A percentile compares a stretch with the other conserved stretches of the same genome.
These are phyloP conservation scores for Exophiala bonariae DNA, from an alignment of 2,329 filamentous ascomycete species.

Conservation along the genomic window DNA sequence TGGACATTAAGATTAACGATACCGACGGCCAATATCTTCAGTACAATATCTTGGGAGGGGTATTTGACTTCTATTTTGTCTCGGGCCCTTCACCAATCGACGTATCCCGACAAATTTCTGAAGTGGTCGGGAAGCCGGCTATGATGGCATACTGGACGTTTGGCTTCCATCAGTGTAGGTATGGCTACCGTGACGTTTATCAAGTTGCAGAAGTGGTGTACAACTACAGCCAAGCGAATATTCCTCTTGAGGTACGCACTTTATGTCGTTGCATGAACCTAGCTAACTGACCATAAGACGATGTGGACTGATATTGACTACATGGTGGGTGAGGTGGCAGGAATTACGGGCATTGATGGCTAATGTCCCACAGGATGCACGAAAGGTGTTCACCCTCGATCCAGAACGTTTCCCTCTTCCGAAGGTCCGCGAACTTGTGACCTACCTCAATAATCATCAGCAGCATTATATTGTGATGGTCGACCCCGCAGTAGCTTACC, in stretches of 20 bases:
- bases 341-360: constrained; percentile 13
- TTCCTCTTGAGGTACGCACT: constrained; percentile 33
- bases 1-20: constrained; percentile 74
- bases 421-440: constrained; percentile 63
- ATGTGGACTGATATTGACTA: constrained; percentile 42
- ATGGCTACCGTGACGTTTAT: constrained; percentile 57
- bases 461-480: constrained; percentile 79
- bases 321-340: constrained; percentile 7
- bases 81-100: constrained; percentile 60
- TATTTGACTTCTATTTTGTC: constrained; percentile 71
- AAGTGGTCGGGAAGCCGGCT: constrained; percentile 56
- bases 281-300: constrained; percentile 27
- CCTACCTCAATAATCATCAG: constrained; percentile 64
- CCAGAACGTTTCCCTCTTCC: constrained; percentile 38
- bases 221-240: constrained; percentile 43
- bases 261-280: not conserved
- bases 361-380: constrained; percentile 3
- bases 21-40: constrained; percentile 68
- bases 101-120: constrained; percentile 60
- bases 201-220: constrained; percentile 45
- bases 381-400: constrained; percentile 38
- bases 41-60: constrained; percentile 76
- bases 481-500: constrained; percentile 54
- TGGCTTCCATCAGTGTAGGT: constrained; percentile 64
- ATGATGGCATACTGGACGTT: constrained; percentile 68